phyloP scores from a whole-genome alignment of 2,329 filamentous ascomycete species.

The Neocatenulostroma microsporum region DNA sequence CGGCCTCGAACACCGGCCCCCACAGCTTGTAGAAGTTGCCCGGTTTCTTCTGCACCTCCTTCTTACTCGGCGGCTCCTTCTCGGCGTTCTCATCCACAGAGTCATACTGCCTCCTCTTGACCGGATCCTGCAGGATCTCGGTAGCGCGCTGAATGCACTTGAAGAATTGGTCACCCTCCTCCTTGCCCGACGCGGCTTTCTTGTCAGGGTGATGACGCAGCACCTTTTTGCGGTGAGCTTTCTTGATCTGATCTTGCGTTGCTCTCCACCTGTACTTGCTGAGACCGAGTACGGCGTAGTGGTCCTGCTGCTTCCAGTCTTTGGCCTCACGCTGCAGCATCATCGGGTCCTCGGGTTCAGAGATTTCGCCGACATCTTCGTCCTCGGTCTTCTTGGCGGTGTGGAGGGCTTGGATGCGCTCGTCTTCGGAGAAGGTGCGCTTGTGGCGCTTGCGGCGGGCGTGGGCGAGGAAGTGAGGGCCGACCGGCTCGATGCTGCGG shows the following conservation, averaged over 20 bases:
- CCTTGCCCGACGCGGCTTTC: slow-evolving; percentile 81
- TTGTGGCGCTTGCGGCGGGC: slow-evolving; percentile 83
- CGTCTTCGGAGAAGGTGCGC: slow-evolving; percentile 97
- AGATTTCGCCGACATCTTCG: slow-evolving; percentile 81
- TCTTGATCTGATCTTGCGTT: slow-evolving; percentile 97
- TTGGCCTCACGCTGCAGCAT: slow-evolving; percentile 91
- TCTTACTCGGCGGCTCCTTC: slow-evolving; percentile 86
- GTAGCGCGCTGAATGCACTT: slow-evolving; percentile 99
- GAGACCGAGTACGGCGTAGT: slow-evolving; percentile 92
- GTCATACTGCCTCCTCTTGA: slow-evolving; percentile 90
- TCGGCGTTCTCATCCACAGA: slow-evolving; percentile 92
- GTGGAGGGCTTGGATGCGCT: slow-evolving; percentile 91
- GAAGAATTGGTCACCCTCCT: slow-evolving; percentile 97
- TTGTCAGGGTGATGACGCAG: slow-evolving; percentile 98
- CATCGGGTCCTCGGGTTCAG: slow-evolving; percentile 85
- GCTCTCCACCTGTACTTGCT: slow-evolving; percentile 88
- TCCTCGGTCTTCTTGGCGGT: slow-evolving; percentile 94
- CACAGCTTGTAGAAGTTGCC: slow-evolving; percentile 95
- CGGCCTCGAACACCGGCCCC: slow-evolving; percentile 80
- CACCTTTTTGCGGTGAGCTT: slow-evolving; percentile 98
- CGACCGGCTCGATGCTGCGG: slow-evolving; percentile 89
- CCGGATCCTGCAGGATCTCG: slow-evolving; percentile 84
- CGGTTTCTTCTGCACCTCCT: slow-evolving; percentile 62
- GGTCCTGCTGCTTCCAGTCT: slow-evolving; percentile 99
- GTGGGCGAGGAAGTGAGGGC: slow-evolving; percentile 95